Evolutionary conservation across 768 basidiomycete genomes (phyloP).

Genomic region (Lactarius quietus): DNA sequence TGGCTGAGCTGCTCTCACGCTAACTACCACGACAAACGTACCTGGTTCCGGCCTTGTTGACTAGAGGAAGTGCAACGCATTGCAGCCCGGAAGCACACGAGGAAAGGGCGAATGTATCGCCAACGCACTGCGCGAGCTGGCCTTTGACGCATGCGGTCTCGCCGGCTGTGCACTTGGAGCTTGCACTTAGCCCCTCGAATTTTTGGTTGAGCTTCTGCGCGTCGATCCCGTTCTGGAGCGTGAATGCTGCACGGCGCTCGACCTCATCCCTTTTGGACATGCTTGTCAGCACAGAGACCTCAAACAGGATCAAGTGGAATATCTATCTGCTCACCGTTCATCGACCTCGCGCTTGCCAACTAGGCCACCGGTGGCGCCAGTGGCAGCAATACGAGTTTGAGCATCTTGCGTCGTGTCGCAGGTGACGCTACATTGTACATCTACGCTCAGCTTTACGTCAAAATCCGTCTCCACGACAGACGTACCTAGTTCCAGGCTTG

Average conservation of each 20-base stretch:
- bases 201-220: slow-evolving; percentile 29
- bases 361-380: slow-evolving; percentile 27
- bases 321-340: not conserved
- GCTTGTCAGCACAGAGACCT: not conserved
- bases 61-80: slow-evolving; percentile 33
- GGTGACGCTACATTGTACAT: slow-evolving; percentile 26
- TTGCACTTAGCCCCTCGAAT: slow-evolving; percentile 27
- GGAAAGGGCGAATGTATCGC: slow-evolving; percentile 23
- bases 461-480: slow-evolving; percentile 11
- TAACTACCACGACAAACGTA: slow-evolving; percentile 4
- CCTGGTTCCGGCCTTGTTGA: slow-evolving; percentile 34
- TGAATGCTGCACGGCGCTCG: slow-evolving; percentile 25
- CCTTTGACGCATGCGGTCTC: slow-evolving; percentile 24
- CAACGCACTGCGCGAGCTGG: slow-evolving; percentile 28
- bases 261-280: not conserved
- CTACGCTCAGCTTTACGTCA: not conserved
- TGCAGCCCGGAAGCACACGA: slow-evolving; percentile 19
- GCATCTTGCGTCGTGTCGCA: slow-evolving; percentile 26
- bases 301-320: not conserved
- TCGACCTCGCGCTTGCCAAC: slow-evolving; percentile 19
- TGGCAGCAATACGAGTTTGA: slow-evolving; percentile 24
- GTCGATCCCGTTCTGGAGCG: slow-evolving; percentile 27
- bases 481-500: slow-evolving; percentile 32
- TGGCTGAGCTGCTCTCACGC: not conserved
- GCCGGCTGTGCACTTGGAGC: slow-evolving; percentile 37